These are phyloP conservation scores for Fomitopsis palustris DNA, from an alignment of 1,284 basidiomycete species.

Conservation along the genomic window DNA sequence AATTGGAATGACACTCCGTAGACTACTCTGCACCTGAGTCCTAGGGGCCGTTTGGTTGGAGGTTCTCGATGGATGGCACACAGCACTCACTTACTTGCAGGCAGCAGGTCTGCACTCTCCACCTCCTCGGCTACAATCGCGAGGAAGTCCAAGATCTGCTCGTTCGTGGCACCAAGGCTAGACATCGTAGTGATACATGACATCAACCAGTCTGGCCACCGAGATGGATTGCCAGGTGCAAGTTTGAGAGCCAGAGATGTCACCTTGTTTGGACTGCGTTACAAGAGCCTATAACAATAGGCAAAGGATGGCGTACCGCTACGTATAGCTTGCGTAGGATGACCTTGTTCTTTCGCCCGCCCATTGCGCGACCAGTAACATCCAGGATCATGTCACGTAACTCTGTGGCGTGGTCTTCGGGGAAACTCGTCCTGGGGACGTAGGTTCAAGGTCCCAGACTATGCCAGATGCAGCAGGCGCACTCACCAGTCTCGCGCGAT, in stretches of 20 bases:
- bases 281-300: not conserved
- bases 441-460: not conserved
- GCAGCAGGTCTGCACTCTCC: constrained; percentile 67
- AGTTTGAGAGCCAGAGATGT: constrained; percentile 76
- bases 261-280: constrained; percentile 39
- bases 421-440: constrained; percentile 54
- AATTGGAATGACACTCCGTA: constrained; percentile 62
- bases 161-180: constrained; percentile 47
- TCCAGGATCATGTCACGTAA: constrained; percentile 63
- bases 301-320: constrained; percentile 50
- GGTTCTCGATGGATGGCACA: not conserved
- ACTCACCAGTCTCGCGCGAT: constrained; percentile 84
- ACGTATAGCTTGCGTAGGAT: constrained; percentile 86
- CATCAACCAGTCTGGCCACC: constrained; percentile 74
- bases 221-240: constrained; percentile 48
- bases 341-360: constrained; percentile 53
- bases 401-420: constrained; percentile 45
- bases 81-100: constrained; percentile 63
- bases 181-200: constrained; percentile 57
- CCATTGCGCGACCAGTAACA: constrained; percentile 56
- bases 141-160: constrained; percentile 72
- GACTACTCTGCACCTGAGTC: constrained; percentile 56
- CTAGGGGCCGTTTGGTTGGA: constrained; percentile 31
- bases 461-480: not conserved
- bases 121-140: constrained; percentile 85